phyloP scores from a whole-genome alignment of 352 stramenopile species.

The Phytopythium sindhum region DNA sequence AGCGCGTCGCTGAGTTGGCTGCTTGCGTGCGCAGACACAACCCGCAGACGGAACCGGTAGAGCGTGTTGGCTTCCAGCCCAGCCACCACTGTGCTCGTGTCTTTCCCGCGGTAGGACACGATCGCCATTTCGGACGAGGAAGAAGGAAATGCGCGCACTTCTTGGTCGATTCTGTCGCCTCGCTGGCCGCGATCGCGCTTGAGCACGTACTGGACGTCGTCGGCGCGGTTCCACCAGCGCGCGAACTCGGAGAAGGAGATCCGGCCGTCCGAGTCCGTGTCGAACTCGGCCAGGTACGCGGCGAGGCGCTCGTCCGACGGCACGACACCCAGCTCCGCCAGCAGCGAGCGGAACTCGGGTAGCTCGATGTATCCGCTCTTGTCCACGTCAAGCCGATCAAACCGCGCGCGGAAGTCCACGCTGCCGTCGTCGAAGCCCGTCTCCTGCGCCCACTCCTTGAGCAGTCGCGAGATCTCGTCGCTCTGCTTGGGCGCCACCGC shows the following conservation, averaged over 20 bases:
- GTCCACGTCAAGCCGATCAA: conserved; percentile 72
- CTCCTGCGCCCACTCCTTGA: conserved; percentile 86
- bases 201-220: conserved; percentile 83
- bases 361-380: conserved; percentile 77
- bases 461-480: conserved; percentile 62
- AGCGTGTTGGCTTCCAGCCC: conserved; percentile 82
- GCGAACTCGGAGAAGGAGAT: conserved; percentile 88
- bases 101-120: conserved; percentile 72
- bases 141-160: background rate
- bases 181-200: conserved; percentile 53
- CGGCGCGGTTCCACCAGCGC: conserved; percentile 80
- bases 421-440: conserved; percentile 67
- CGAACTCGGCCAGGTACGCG: conserved; percentile 83
- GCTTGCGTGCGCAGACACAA: conserved; percentile 70
- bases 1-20: conserved; percentile 76
- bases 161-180: conserved; percentile 12
- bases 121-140: conserved; percentile 43
- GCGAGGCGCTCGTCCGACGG: conserved; percentile 75
- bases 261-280: conserved; percentile 73
- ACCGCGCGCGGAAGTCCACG: conserved; percentile 72
- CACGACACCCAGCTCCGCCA: conserved; percentile 83
- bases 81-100: conserved; percentile 33
- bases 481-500: conserved; percentile 22
- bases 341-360: conserved; percentile 78
- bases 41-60: conserved; percentile 83